Evolutionary conservation across 1,284 basidiomycete species (phyloP), one percentile per base, ranked within the genome.

Genomic region (Cryptococcus sp.): DNA sequence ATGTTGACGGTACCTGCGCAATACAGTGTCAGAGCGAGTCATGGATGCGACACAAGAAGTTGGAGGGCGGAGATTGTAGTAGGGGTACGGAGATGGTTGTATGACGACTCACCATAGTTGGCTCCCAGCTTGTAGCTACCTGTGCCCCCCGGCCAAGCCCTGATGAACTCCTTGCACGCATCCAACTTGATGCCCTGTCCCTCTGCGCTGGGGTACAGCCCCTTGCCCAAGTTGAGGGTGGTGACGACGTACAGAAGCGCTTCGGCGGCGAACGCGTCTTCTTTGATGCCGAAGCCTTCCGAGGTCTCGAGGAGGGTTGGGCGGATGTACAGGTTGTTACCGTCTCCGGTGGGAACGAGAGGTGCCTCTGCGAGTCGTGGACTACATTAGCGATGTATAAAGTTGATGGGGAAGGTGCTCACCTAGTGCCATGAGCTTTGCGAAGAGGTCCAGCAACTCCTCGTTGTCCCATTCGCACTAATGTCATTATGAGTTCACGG

Each of bases 81-180:
- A 47, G 27, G 19, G 22, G 16, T 23, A 3, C 16, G 3, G 19
- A 31, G 15, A 16, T 20, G 7, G 31, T 35, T 8, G 10, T 10
- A 5, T 8, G 17, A 45, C 19, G 17, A 62, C 68, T 60, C 50
- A 73, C 74, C 73, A 60, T 76, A 76, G 61, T 78, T 76, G 25
- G 76, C 76, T 19, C 76, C 76, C 40, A 78, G 65, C 69, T 76
- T 76, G 67, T 71, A 78, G 47, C 62, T 67, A 22, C 74, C 74
- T 17, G 72, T 73, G 48, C 74, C 76, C 65, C 74, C 73, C 8
- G 74, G 72, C 74, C 74, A 78, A 53, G 76, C 76, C 59, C 74
- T 65, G 60, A 76, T 75, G 59, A 62, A 74, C 54, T 78, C 59
- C 49, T 67, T 71, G 58, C 70, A 73, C 2, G 76, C 74, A 53